Base-by-base conservation (phyloP, 2,329 filamentous ascomycete genomes). In the Zymoseptoria ardabiliae region DNA sequence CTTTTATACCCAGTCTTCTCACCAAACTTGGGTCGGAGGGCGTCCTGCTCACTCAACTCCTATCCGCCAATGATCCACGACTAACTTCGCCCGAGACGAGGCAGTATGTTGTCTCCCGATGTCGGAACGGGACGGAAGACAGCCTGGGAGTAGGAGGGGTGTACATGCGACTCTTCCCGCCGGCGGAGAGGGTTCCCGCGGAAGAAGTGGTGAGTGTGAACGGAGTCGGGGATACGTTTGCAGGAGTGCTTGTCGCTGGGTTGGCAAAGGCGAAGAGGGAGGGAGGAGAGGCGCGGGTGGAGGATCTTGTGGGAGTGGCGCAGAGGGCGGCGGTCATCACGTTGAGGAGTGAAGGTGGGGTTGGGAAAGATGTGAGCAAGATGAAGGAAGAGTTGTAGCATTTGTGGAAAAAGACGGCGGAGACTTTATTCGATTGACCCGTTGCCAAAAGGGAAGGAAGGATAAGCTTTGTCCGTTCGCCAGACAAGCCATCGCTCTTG, bases 171-270 rank as follows among this genome's bases (percentile, higher is more conserved):
- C 71, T 87, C 0, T 77, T 90, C 71, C 84, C 89, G 0, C 79
- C 88, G 0, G 83, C 82, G 0, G 85, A 89, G 70, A 75, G 78
- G 17, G 80, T 96, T 5, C 60, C 67, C 2, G 73, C 77, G 0
- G 75, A 82, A 20, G 85, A 94, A 23, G 80, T 96, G 1, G 85
- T 93, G 1, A 96, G 91, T 53, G 93, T 97, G 9, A 97, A 97
- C 72, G 94, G 93, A 0, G 91, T 91, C 2, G 94, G 94, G 0
- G 94, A 99, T 74, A 97, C 94, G 0, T 92, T 97, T 72, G 79
- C 95, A 8, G 94, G 93, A 0, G 88, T 91, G 13, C 67, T 97
- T 58, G 78, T 96, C n/a, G 88, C 91, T 1, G 90, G 89, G 0
- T 72, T 97, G 65, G 85, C 86, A 0, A 82, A 80, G 68, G 79